A percentile compares a stretch with the other conserved stretches of the same genome.
Conservation (phyloP, 2,329 filamentous ascomycete species). For the Aquanectria penicillioides region DNA sequence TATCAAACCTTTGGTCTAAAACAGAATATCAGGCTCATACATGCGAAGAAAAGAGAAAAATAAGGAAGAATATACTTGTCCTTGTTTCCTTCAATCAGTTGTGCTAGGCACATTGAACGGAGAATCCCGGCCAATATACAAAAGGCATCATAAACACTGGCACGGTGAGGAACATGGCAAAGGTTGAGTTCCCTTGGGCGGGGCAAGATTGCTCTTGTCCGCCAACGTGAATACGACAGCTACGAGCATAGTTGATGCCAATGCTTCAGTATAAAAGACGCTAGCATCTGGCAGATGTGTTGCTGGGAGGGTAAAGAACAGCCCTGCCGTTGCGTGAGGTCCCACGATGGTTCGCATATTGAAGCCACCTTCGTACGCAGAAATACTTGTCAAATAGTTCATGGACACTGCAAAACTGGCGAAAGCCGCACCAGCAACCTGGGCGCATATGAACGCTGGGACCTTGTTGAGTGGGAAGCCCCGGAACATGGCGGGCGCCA, state of each 20-base stretch:
- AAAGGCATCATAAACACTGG: neutral
- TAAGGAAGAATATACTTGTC: no score
- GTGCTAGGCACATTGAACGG: neutral
- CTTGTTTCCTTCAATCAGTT: neutral
- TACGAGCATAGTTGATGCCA: neutral
- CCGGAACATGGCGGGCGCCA: neutral
- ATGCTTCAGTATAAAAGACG: conserved; percentile 1
- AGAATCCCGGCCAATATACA: conserved; percentile 5
- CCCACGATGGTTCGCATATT: neutral
- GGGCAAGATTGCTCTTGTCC: conserved; percentile 6
- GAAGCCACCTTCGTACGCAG: conserved; percentile 4
- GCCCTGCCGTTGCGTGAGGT: conserved; percentile 1
- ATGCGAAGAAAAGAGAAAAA: no score
- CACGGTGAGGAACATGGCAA: conserved; percentile 9
- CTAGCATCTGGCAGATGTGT: neutral
- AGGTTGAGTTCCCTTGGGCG: conserved; percentile 7
- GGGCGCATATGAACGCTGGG: neutral
- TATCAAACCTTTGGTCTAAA: no score
- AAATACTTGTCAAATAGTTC: conserved; percentile 6
- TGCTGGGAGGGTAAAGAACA: conserved; percentile 7
- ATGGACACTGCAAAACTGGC: neutral
- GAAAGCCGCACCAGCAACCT: neutral
- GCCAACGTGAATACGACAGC: conserved; percentile 4
- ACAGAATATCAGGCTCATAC: no score
- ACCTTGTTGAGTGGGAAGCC: conserved; percentile 1